Conservation (phyloP, 2,329 filamentous ascomycete genomes). For the Neonectria punicea region DNA sequence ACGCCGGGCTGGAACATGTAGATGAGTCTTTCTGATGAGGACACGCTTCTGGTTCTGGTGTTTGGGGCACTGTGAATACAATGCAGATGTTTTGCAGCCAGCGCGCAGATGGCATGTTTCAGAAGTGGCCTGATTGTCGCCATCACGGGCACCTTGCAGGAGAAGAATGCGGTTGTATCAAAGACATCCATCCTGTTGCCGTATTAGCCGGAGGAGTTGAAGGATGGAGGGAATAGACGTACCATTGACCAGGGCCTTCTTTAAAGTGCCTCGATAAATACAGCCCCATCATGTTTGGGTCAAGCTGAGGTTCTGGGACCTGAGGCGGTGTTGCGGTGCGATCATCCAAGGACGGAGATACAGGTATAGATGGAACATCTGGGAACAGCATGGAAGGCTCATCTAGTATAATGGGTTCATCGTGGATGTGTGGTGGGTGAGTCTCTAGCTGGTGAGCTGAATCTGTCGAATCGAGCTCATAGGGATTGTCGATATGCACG, state of each 20-base stretch:
- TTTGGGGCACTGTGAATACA: neutral
- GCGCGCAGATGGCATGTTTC: constrained; percentile 34
- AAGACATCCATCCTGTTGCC: constrained; percentile 36
- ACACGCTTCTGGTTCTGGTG: neutral
- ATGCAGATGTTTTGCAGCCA: constrained; percentile 33
- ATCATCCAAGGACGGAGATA: neutral
- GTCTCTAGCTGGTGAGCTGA: neutral
- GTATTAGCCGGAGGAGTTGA: neutral
- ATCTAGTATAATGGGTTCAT: neutral
- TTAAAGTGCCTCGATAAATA: constrained; percentile 31
- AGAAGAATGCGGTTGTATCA: constrained; percentile 25
- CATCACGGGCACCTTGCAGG: constrained; percentile 35
- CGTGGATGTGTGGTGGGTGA: neutral
- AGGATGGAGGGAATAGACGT: fast-evolving
- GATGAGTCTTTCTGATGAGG: no score
- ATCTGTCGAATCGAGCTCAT: neutral
- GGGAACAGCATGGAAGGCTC: no score
- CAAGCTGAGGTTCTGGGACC: neutral
- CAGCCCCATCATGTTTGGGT: constrained; percentile 20
- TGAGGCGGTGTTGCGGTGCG: neutral
- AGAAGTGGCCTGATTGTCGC: constrained; percentile 29
- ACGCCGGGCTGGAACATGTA: neutral
- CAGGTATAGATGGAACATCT: neutral
- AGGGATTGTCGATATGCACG: constrained; percentile 21
- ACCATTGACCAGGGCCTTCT: constrained; percentile 35